Evolutionary conservation across 441 rosid species (phyloP).

Genomic region (Mallotus japonicus): DNA sequence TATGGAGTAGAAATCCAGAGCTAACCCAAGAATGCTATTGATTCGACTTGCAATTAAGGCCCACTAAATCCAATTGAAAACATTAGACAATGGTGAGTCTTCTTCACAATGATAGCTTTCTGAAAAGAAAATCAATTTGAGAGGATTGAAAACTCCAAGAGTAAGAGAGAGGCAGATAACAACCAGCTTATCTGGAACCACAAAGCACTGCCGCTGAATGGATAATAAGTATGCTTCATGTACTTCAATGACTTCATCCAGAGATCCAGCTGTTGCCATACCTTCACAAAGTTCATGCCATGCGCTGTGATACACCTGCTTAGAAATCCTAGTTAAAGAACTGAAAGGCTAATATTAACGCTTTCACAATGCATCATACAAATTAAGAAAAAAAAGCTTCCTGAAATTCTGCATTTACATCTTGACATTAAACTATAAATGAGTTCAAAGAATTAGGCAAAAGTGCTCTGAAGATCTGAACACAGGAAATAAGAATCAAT

Average conservation of each 20-base stretch:
- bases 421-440: constrained; percentile 6
- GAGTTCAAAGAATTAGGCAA: neutral
- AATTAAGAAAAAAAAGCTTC: neutral
- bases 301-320: constrained; percentile 91
- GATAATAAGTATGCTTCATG: constrained; percentile 89
- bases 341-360: neutral
- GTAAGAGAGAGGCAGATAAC: constrained; percentile 20
- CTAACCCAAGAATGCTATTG: constrained; percentile 80
- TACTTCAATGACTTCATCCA: constrained; percentile 93
- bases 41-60: constrained; percentile 87
- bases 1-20: constrained; percentile 84
- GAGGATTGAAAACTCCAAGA: constrained; percentile 13
- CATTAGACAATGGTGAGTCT: constrained; percentile 2
- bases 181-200: constrained; percentile 95
- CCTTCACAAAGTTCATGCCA: constrained; percentile 97
- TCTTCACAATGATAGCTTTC: constrained; percentile 12
- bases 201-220: constrained; percentile 94
- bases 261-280: constrained; percentile 80
- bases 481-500: neutral
- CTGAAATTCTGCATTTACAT: neutral
- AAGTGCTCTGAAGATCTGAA: neutral
- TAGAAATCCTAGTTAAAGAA: constrained; percentile 31
- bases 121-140: constrained; percentile 14
- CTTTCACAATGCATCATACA: neutral
- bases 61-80: constrained; percentile 50